Base-by-base conservation (phyloP, 768 basidiomycete species). In the Lepiota venenata region DNA sequence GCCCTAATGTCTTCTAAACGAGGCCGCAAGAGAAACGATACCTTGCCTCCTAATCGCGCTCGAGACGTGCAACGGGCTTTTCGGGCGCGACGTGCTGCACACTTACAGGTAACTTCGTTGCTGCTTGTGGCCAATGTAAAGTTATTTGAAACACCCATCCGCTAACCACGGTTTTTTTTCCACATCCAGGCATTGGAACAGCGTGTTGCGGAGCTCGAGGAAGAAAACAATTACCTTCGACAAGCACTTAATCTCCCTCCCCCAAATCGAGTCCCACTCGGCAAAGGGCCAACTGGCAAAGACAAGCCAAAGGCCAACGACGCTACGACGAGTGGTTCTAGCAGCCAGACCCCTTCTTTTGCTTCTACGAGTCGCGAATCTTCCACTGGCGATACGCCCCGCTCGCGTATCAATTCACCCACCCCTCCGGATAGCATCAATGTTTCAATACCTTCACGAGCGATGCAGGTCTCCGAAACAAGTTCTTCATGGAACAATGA, bases 41-140 rank as follows among this genome's bases (percentile, higher is more conserved):
- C 81, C 63, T 80, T 89, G 42, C 87, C 88, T 56, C 87, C 87
- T 4, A 88, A 88, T 63, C 83, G 91, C 58, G 92, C 92, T 25
- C 76, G 93, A 54, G 93, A 94, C 64, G 90, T 93, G 14, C 92
- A 95, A 66, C 74, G 92, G 64, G 92, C 91, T 8, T 95, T 94
- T 74, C 81, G 92, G 58, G 93, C 92, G 32, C 77, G 93, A 60
- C 82, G 92, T 61, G 91, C 91, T 58, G 91, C 91, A 54, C 92
- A 94, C 69, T 78, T 95, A 51, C 81, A 87, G 76, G 89, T 90
- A 61, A 25, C 60, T 66, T 68, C 61, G 61, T 64, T n/a, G 65
- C 70, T 65, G 58, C 60, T 55, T 49, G 61, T 55, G 49, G 50
- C 38, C 37, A 60, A 69, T 70, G 62, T 74, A 66, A 72, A 72